These are phyloP conservation scores for Yamadazyma trypodendri DNA, from an alignment of 1,139 yeast genomes.

Conservation along the genomic window DNA sequence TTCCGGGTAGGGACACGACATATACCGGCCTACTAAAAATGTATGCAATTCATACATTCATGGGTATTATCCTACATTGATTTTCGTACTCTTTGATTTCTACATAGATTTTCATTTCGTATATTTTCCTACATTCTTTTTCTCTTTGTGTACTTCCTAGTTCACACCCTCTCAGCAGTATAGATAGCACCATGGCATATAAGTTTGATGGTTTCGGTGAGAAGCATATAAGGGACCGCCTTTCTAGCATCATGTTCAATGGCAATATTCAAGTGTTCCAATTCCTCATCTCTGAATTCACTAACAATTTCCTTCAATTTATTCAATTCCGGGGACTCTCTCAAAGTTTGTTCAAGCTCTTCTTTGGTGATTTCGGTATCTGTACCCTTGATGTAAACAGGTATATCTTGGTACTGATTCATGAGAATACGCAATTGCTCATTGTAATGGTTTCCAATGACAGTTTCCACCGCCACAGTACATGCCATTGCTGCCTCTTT, in stretches of 20 bases:
- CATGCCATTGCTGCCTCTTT: conserved; percentile 99
- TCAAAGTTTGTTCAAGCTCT: conserved; percentile 24
- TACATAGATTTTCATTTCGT: too few relatives aligned
- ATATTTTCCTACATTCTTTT: too few relatives aligned
- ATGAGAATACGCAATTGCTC: conserved; percentile 77
- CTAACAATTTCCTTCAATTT: conserved; percentile 63
- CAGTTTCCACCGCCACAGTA: conserved; percentile 98
- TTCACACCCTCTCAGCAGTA: conserved; percentile 78
- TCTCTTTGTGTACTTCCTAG: background rate
- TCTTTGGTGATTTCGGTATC: conserved; percentile 27
- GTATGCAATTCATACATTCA: too few relatives aligned
- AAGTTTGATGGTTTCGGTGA: conserved; percentile 83
- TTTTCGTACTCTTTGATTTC: too few relatives aligned
- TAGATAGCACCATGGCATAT: conserved; percentile 87
- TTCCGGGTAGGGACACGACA: background rate
- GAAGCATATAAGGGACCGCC: conserved; percentile 86
- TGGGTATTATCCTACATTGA: too few relatives aligned
- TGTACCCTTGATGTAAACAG: conserved; percentile 44
- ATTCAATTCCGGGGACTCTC: conserved; percentile 53
- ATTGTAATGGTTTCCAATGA: conserved; percentile 94
- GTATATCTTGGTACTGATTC: conserved; percentile 51
- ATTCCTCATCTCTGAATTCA: conserved; percentile 88
- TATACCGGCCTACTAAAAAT: too few relatives aligned
- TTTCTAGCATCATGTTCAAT: conserved; percentile 86
- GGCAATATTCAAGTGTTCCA: conserved; percentile 94